These are phyloP conservation scores for Solanum chiquidenum DNA, from an alignment of 257 asterid genomes.

Conservation along the genomic window DNA sequence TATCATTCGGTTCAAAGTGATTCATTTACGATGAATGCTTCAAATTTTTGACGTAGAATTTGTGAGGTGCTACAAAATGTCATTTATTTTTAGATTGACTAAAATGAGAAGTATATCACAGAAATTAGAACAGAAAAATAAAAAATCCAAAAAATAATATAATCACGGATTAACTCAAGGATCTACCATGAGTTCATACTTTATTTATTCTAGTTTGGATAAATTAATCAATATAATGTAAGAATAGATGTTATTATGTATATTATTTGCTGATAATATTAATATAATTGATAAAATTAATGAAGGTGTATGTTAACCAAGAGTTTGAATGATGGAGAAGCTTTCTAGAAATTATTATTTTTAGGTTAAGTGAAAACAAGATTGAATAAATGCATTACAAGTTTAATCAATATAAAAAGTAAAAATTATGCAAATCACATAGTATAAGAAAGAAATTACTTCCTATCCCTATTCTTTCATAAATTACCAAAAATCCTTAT, in stretches of 20 bases:
- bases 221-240: not conserved
- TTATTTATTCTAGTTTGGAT: not conserved
- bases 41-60: too few relatives aligned
- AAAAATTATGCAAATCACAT: too few relatives aligned
- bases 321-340: not conserved
- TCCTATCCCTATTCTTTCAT: too few relatives aligned
- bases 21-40: too few relatives aligned
- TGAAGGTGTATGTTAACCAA: not conserved
- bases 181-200: not conserved
- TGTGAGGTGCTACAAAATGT: not conserved
- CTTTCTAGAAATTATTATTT: not conserved
- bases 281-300: not conserved
- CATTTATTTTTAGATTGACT: too few relatives aligned
- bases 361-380: not conserved
- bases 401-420: not conserved
- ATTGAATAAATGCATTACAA: not conserved
- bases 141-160: too few relatives aligned
- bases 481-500: too few relatives aligned
- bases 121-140: too few relatives aligned
- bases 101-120: too few relatives aligned
- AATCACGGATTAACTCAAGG: not conserved
- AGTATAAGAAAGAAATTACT: too few relatives aligned
- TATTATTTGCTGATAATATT: not conserved
- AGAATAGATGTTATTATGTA: not conserved
- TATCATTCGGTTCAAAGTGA: not conserved